Conservation (phyloP, 805 yeast species). For the Wickerhamomyces pijperi region DNA sequence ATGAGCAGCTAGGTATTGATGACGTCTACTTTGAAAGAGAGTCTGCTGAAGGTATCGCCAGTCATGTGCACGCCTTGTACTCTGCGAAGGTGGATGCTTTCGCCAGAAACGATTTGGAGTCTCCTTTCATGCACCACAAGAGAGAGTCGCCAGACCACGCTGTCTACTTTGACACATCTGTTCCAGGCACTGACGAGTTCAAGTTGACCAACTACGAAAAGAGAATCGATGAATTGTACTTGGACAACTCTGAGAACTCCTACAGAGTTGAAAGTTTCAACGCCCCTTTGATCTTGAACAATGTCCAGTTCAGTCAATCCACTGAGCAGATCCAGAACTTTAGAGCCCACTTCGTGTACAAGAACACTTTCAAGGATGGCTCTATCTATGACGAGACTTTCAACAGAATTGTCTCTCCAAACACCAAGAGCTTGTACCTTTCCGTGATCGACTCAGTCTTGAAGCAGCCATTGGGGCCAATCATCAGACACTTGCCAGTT, state of each 20-base stretch:
- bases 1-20: conserved; percentile 78
- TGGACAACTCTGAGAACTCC: conserved; percentile 41
- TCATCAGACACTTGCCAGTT: conserved; percentile 74
- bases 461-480: conserved; percentile 72
- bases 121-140: conserved; percentile 64
- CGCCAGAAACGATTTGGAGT: conserved; percentile 43
- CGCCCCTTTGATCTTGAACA: conserved; percentile 40
- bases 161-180: conserved; percentile 73
- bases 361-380: conserved; percentile 40
- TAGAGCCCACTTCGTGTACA: conserved; percentile 75
- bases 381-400: conserved; percentile 74
- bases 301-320: conserved; percentile 18
- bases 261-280: conserved; percentile 74
- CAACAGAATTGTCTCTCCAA: conserved; percentile 62
- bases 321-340: conserved; percentile 30
- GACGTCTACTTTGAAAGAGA: conserved; percentile 88
- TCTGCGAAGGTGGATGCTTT: conserved; percentile 89
- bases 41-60: conserved; percentile 65
- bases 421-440: conserved; percentile 70
- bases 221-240: conserved; percentile 70
- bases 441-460: conserved; percentile 60
- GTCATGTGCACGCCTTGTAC: conserved; percentile 79
- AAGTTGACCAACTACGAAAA: conserved; percentile 49
- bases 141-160: conserved; percentile 80
- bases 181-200: conserved; percentile 32